Conservation (phyloP, 352 stramenopile genomes). For the Phytophthora multivora region DNA sequence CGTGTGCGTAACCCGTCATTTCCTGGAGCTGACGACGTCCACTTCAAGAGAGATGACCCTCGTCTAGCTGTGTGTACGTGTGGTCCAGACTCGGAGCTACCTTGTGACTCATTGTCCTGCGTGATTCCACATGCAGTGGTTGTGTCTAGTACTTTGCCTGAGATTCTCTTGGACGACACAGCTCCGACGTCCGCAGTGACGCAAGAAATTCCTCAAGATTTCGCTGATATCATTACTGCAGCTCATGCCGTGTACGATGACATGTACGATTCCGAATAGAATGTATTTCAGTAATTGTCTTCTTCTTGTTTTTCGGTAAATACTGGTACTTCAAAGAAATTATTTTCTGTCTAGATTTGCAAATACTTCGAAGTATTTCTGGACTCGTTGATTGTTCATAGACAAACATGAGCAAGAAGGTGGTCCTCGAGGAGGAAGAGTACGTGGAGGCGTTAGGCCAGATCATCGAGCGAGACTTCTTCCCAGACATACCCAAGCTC, state of each 20-base stretch:
- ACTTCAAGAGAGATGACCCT: conserved; percentile 38
- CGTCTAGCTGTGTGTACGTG: conserved; percentile 52
- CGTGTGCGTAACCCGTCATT: conserved; percentile 30
- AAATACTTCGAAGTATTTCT: conserved; percentile 14
- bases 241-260: conserved; percentile 47
- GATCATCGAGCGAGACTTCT: conserved; percentile 91
- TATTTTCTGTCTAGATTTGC: conserved; percentile 9
- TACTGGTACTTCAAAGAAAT: background rate
- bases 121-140: conserved; percentile 60
- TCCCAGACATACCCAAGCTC: conserved; percentile 71
- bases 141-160: conserved; percentile 35
- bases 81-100: conserved; percentile 25
- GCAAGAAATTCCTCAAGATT: conserved; percentile 40
- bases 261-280: conserved; percentile 29
- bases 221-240: conserved; percentile 41
- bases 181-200: conserved; percentile 17
- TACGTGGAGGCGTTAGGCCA: conserved; percentile 75
- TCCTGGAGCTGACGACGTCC: conserved; percentile 27
- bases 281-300: background rate
- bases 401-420: conserved; percentile 36
- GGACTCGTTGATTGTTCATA: background rate
- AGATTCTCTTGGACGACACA: conserved; percentile 32
- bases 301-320: no score
- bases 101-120: conserved; percentile 63
- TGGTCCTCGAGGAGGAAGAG: conserved; percentile 80